Percentiles rank a stretch among this genome's conserved stretches.
Conservation (phyloP, 2,329 filamentous ascomycete genomes). For the Verticillium albo-atrum region DNA sequence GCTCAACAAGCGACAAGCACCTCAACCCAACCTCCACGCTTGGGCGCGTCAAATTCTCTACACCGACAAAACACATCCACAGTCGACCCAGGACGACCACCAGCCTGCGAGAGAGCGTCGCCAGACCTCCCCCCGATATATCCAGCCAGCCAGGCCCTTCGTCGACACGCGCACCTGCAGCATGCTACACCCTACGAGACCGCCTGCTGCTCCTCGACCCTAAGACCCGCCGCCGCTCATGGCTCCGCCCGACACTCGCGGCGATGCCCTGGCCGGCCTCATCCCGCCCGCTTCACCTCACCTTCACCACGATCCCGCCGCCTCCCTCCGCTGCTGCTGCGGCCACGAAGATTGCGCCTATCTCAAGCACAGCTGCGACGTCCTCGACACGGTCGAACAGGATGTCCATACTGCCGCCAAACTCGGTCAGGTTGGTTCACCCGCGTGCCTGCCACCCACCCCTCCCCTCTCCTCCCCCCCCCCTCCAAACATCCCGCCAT, state of each 20-base stretch:
- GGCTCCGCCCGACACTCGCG: constrained; percentile 1
- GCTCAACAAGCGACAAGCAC: neutral
- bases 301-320: constrained; percentile 11
- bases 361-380: constrained; percentile 72
- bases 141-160: neutral
- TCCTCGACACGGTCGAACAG: constrained; percentile 77
- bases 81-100: neutral
- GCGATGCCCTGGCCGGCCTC: constrained; percentile 11
- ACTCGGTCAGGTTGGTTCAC: constrained; percentile 80
- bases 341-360: constrained; percentile 74
- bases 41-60: neutral
- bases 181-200: constrained; percentile 1
- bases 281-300: constrained; percentile 9
- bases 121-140: neutral
- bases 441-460: constrained; percentile 12
- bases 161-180: neutral
- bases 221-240: neutral
- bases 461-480: constrained; percentile 6
- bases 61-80: neutral
- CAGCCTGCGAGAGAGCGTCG: neutral
- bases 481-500: constrained; percentile 16
- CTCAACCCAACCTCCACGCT: neutral
- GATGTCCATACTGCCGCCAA: constrained; percentile 83
- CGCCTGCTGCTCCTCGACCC: neutral
- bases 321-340: constrained; percentile 71